Percentiles rank a stretch among this genome's conserved stretches.
These are phyloP conservation scores for Claviceps sorghi DNA, from an alignment of 2,329 filamentous ascomycete genomes.

Conservation along the genomic window DNA sequence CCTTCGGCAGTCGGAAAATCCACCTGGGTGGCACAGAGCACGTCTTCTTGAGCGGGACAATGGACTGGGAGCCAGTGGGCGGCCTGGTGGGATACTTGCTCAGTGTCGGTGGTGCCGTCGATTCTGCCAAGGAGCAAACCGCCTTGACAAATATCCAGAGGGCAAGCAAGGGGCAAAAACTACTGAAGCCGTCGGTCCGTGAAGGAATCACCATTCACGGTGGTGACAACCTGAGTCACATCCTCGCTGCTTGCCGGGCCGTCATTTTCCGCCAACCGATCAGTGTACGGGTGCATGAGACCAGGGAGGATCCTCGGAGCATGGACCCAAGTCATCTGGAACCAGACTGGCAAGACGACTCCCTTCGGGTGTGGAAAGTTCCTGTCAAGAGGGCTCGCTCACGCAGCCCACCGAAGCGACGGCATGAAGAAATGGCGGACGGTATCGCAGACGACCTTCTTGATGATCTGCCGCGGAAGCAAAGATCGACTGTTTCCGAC, in stretches of 20 bases:
- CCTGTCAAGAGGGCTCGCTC: slow-evolving; percentile 26
- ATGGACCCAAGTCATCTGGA: slow-evolving; percentile 15
- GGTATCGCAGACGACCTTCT: neutral
- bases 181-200: slow-evolving; percentile 11
- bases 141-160: slow-evolving; percentile 26
- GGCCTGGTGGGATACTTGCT: slow-evolving; percentile 76
- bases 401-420: slow-evolving; percentile 22
- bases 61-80: slow-evolving; percentile 62
- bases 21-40: slow-evolving; percentile 53
- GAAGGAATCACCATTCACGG: slow-evolving; percentile 55
- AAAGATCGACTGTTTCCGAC: slow-evolving; percentile 13
- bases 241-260: slow-evolving; percentile 64
- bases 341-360: slow-evolving; percentile 62
- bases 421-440: slow-evolving; percentile 9
- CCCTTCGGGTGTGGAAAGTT: slow-evolving; percentile 75
- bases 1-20: slow-evolving; percentile 52
- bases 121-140: slow-evolving; percentile 28
- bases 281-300: slow-evolving; percentile 57
- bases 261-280: slow-evolving; percentile 81
- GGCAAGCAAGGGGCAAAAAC: slow-evolving; percentile 22
- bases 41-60: slow-evolving; percentile 67
- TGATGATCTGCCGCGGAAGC: slow-evolving; percentile 2
- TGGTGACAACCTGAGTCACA: slow-evolving; percentile 64
- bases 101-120: slow-evolving; percentile 58
- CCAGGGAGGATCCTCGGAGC: slow-evolving; percentile 30